Percentiles rank a stretch among this genome's conserved stretches.
Evolutionary conservation across 2,329 filamentous ascomycete species (phyloP).

Genomic region (Claviceps purpurea): DNA sequence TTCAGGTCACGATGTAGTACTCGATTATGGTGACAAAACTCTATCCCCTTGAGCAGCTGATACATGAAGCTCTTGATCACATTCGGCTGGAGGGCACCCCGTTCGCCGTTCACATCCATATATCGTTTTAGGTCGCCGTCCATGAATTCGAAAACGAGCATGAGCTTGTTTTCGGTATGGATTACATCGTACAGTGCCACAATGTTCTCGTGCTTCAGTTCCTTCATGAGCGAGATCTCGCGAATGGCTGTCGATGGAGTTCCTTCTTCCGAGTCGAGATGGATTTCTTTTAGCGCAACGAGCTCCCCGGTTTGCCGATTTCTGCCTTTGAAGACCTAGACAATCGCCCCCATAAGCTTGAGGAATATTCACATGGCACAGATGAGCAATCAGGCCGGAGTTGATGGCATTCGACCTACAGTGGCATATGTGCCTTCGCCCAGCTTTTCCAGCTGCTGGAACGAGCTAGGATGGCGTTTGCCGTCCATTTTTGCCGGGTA

Average conservation of each 20-base stretch:
- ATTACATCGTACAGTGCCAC: conserved; percentile 97
- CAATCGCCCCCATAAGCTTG: conserved; percentile 6
- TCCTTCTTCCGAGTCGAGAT: conserved; percentile 95
- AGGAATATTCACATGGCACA: not conserved
- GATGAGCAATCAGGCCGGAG: not conserved
- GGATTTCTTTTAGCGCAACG: conserved; percentile 95
- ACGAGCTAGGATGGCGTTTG: conserved; percentile 85
- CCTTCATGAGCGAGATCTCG: conserved; percentile 98
- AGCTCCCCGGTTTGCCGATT: conserved; percentile 95
- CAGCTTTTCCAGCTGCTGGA: conserved; percentile 98
- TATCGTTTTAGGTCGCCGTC: conserved; percentile 97
- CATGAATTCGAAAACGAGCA: conserved; percentile 99
- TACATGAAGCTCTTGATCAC: conserved; percentile 99
- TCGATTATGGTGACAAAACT: conserved; percentile 95
- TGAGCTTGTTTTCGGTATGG: conserved; percentile 98
- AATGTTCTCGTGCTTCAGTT: conserved; percentile 97
- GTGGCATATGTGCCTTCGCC: conserved; percentile 98
- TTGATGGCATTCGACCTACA: conserved; percentile 29
- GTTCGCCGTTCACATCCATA: conserved; percentile 88
- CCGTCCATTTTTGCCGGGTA: conserved; percentile 57
- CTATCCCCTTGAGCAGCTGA: conserved; percentile 87
- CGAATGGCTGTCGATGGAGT: conserved; percentile 95
- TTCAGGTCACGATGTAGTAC: conserved; percentile 93
- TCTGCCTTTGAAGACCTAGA: conserved; percentile 90
- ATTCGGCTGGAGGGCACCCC: conserved; percentile 72